Evolutionary conservation across 2,329 filamentous ascomycete genomes (phyloP).

Genomic region (Onygenales sp.): DNA sequence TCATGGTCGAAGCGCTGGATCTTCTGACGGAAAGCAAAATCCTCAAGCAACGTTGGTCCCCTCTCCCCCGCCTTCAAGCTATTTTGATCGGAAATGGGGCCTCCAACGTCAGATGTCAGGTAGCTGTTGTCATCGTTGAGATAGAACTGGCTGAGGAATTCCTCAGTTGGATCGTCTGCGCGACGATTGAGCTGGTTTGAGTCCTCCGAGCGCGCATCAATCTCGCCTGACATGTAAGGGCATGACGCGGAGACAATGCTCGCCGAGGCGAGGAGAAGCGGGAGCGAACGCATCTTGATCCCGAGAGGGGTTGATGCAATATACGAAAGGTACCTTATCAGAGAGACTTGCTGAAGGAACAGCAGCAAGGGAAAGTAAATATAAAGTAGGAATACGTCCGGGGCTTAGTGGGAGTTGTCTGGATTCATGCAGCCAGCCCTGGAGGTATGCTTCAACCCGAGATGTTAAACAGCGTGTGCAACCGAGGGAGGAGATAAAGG

Average conservation of each 20-base stretch:
- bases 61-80: slow-evolving; percentile 58
- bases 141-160: slow-evolving; percentile 36
- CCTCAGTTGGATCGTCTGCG: slow-evolving; percentile 24
- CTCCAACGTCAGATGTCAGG: slow-evolving; percentile 59
- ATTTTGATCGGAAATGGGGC: slow-evolving; percentile 56
- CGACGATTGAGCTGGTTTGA: slow-evolving; percentile 13
- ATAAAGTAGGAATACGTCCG: neutral
- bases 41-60: slow-evolving; percentile 60
- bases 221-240: slow-evolving; percentile 31
- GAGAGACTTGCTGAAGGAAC: neutral
- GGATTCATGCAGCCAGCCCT: too few species aligned
- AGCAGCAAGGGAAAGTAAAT: neutral
- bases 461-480: too few species aligned
- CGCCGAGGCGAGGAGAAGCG: slow-evolving; percentile 20
- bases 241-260: slow-evolving; percentile 30
- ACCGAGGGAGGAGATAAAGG: neutral
- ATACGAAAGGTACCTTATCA: neutral
- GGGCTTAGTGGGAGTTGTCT: too few species aligned
- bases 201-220: slow-evolving; percentile 12
- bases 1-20: slow-evolving; percentile 64
- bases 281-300: slow-evolving; percentile 17
- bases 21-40: slow-evolving; percentile 65
- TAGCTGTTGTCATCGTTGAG: slow-evolving; percentile 46
- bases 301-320: neutral
- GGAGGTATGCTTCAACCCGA: too few species aligned